Evolutionary conservation across 202 grass and related monocot genomes (phyloP).

Genomic region (Carex arenaria): DNA sequence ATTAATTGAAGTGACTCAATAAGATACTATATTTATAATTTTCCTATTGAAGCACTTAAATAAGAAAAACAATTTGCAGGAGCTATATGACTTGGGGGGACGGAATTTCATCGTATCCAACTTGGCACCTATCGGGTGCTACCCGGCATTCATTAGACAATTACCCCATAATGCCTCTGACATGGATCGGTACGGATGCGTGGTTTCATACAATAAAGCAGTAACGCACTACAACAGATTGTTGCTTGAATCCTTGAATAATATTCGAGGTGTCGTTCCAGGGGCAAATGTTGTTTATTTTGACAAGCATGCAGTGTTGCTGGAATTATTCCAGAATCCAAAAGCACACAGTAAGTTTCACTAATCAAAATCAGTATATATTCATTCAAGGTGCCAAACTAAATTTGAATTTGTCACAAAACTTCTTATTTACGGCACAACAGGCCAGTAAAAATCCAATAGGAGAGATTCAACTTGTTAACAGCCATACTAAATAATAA

Average conservation of each 20-base stretch:
- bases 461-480: too few species aligned
- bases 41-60: neutral
- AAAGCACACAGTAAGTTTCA: conserved; percentile 33
- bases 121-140: conserved; percentile 65
- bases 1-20: neutral
- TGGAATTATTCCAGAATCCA: conserved; percentile 55
- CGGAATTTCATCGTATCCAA: conserved; percentile 59
- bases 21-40: neutral
- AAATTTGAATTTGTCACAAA: neutral
- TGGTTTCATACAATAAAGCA: conserved; percentile 39
- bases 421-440: neutral
- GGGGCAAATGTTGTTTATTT: conserved; percentile 34
- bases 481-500: neutral
- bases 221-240: conserved; percentile 59
- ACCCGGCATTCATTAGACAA: conserved; percentile 49
- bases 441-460: neutral
- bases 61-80: conserved; percentile 20
- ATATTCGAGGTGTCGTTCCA: conserved; percentile 24
- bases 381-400: neutral
- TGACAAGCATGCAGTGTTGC: conserved; percentile 35
- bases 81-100: conserved; percentile 48
- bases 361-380: neutral
- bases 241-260: conserved; percentile 32
- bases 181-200: conserved; percentile 54
- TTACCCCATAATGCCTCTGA: conserved; percentile 33